Conservation (phyloP, 768 basidiomycete genomes). For the Trametes maxima region DNA sequence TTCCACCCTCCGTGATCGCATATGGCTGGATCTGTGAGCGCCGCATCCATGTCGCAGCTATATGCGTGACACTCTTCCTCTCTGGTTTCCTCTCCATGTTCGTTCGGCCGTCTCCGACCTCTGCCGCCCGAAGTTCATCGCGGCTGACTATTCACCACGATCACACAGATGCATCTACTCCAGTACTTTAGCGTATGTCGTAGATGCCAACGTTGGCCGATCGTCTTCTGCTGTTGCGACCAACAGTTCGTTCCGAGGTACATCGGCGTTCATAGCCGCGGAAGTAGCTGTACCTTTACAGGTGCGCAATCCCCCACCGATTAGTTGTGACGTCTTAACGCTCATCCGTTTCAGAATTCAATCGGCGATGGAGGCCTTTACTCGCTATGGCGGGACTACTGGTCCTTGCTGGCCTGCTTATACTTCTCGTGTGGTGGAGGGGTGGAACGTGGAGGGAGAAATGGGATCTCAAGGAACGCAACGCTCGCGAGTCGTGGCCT, state of each 20-base stretch:
- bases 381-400: constrained; percentile 64
- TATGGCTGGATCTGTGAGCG: constrained; percentile 78
- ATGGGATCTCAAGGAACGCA: constrained; percentile 47
- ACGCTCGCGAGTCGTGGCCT: no score
- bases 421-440: constrained; percentile 60
- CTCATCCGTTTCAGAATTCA: constrained; percentile 43
- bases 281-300: constrained; percentile 78
- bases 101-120: constrained; percentile 27
- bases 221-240: constrained; percentile 74
- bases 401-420: constrained; percentile 51
- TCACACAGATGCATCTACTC: constrained; percentile 56
- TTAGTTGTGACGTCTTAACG: background rate
- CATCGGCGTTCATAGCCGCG: constrained; percentile 66
- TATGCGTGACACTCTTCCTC: constrained; percentile 73
- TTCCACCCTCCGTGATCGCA: constrained; percentile 64
- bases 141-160: background rate
- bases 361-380: constrained; percentile 84
- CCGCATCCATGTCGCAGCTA: constrained; percentile 62
- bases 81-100: constrained; percentile 77
- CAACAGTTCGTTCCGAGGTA: constrained; percentile 77
- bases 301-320: constrained; percentile 36
- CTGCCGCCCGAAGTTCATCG: no score
- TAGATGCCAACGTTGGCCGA: constrained; percentile 83
- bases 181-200: constrained; percentile 79
- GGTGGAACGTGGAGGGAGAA: constrained; percentile 60